Evolutionary conservation across 441 rosid genomes (phyloP).

Genomic region (Daphne laureola): DNA sequence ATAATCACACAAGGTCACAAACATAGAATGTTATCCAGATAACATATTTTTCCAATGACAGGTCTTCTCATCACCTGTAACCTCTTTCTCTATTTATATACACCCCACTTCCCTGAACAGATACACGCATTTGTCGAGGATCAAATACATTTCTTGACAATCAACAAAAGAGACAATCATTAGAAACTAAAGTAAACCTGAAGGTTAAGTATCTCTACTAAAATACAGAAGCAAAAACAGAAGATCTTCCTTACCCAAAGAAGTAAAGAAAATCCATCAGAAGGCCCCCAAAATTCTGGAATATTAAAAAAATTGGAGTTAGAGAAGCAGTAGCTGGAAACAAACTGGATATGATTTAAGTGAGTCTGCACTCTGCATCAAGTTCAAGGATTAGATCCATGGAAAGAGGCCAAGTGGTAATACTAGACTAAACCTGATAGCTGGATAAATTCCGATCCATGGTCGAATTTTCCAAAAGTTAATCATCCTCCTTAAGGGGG

Average conservation of each 20-base stretch:
- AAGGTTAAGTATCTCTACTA: slow-evolving; percentile 9
- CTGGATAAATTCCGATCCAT: no score
- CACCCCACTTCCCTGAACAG: slow-evolving; percentile 92
- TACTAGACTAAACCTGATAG: no score
- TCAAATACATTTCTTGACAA: slow-evolving; percentile 87
- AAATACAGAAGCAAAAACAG: slow-evolving; percentile 12
- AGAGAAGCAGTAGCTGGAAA: slow-evolving; percentile 14
- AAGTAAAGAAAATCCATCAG: slow-evolving; percentile 98
- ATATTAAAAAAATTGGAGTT: slow-evolving; percentile 16
- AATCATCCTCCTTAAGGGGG: background rate
- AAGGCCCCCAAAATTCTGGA: slow-evolving; percentile 94
- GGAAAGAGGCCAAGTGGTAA: no score
- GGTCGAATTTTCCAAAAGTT: background rate
- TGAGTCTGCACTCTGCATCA: no score
- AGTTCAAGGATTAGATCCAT: no score
- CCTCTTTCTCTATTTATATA: slow-evolving; percentile 93
- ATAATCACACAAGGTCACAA: no score
- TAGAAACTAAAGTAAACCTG: slow-evolving; percentile 4
- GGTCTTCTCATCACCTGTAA: slow-evolving; percentile 49
- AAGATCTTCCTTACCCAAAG: slow-evolving; percentile 69
- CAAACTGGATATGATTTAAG: background rate
- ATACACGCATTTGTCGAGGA: slow-evolving; percentile 96
- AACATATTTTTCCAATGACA: background rate
- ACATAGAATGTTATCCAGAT: no score
- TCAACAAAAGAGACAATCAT: slow-evolving; percentile 12